Evolutionary conservation across 768 basidiomycete genomes (phyloP), one percentile per base, ranked within the genome.

Genomic region (Suillus fuscotomentosus): DNA sequence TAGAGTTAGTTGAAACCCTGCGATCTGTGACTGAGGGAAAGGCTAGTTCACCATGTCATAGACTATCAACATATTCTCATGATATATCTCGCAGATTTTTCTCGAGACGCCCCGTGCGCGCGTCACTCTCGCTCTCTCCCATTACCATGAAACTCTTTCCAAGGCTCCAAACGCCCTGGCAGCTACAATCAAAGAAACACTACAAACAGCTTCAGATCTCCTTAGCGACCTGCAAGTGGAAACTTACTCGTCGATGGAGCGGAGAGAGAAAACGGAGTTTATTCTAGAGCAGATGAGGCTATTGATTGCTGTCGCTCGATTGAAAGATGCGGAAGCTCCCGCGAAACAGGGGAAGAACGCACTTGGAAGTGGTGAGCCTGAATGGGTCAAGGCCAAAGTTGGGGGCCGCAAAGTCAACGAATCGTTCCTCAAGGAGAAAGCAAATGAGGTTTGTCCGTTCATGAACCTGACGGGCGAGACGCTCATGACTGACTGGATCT

Each of bases 201-300:
- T 94, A 45, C 87, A 91, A 70, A 90, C 88, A 0, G 95, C 97
- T 7, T 95, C 94, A 0, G 97, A 99, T 67, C 80, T 99, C 36
- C 83, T 99, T 66, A 90, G 90, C 27, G 97, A 99, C 64, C 86
- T 99, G 3, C 96, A 98, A 80, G 96, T 99, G 45, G 97, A 99
- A 78, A 99, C 97, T 2, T 99, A 98, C 75, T 98, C 96, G 15
- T 95, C 94, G 7, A 99, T 99, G 97, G 94, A 98, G 68, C 88
- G 95, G 65, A 81, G 92, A 72, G 97, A 99, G 77, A 99, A 99
- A 83, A 97, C 95, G 5, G 95, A 99, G 75, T 98, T 99, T 72
- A 92, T 99, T 69, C 79, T 99, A 51, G 97, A 99, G 77, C 97
- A 99, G 77, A 99, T 99, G 95, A 84, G 97, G 64, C 76, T 99